Evolutionary conservation across 179 eudicot genomes (phyloP), one percentile per base, ranked within the genome.

Genomic region (Monotropa hypopitys): DNA sequence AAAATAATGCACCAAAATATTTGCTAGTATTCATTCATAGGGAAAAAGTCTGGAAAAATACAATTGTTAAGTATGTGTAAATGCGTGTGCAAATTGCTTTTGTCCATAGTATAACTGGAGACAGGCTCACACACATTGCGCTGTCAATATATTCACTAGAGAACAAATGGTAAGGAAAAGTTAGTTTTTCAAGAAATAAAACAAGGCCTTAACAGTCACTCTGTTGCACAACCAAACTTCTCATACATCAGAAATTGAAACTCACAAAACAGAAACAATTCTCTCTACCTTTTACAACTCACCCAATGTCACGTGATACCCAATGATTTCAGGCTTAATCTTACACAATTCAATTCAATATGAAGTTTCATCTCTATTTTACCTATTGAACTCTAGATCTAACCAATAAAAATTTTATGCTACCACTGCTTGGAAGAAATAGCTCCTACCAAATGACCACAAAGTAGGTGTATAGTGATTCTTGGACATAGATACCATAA

Each of bases 251-350:
- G 38, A 5, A 63, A 38, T 23, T 21, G 23, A 38, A 30, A 65
- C 61, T 12, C 33, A 46, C 78, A 65, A 47, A 76, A 62, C 72
- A 76, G 68, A 47, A 51, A 33, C 62, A 50, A 32, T 9, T 46
- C 59, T 76, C 35, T 46, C 26, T 61, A 16, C 30, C 78, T 62
- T 57, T 28, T 30, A n/a, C 32, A 42, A 43, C 57, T 57, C 4
- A 46, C 65, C 35, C 49, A 73, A 26, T 45, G 61, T 49, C 73
- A 63, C 45, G 63, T 63, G 66, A 61, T 4, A 15, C 42, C 73
- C 77, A 73, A 42, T 26, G 59, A 6, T 72, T 61, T 61, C 51
- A 56, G 53, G 59, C 35, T 63, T 38, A 12, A 35, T 46, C 80
- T 30, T 78, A 0, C 40, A 57, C 23, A 30, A 47, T 12, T 18